Base-by-base conservation (phyloP, 768 basidiomycete genomes). In the Russula griseocarnosa region DNA sequence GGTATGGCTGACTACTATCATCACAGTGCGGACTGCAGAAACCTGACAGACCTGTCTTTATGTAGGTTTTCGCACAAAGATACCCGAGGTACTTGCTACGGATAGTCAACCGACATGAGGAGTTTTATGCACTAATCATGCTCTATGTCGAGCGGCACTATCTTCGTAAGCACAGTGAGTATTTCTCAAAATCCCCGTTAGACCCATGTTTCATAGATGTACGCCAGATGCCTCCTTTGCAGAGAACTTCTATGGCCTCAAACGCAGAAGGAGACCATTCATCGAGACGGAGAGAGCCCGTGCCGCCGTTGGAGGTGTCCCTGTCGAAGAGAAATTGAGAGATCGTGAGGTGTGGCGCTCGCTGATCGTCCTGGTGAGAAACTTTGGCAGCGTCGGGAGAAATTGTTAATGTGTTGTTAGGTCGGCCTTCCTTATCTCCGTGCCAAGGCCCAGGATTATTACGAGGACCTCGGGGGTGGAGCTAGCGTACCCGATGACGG, bases 171-270 rank as follows among this genome's bases (percentile, higher is more conserved):
- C 86, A 95, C 70, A 85, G 95, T 94, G 66, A 63, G 87, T 74
- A 56, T 67, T 51, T 6, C 50, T 2, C 30, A 16, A 38, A 34
- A 28, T 57, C 22, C 14, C 34, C 44, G 30, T 28, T 16, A 38
- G 57, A 46, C 18, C n/a, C n/a, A 10, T 38, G 20, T 51, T 55
- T n/a, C 36, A 61, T 46, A 11, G 28, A 65, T 50, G 38, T 20
- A 28, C 1, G 24, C n/a, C 70, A 97, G 96, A 88, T 74, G 92
- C 95, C 24, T 94, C 93, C 1, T 95, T 98, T 71, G 82, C 96
- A 5, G 96, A 98, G 74, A 90, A 96, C 70, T 98, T 99, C 73
- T 98, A 98, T 74, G 92, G 92, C 0, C 76, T 99, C 53, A 94
- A 94, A 72, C 78, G 94, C 49, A 79, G 92, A 62, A 77, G 90